Evolutionary conservation across 1,139 yeast species (phyloP).

Genomic region (Scheffersomyces lignicola): DNA sequence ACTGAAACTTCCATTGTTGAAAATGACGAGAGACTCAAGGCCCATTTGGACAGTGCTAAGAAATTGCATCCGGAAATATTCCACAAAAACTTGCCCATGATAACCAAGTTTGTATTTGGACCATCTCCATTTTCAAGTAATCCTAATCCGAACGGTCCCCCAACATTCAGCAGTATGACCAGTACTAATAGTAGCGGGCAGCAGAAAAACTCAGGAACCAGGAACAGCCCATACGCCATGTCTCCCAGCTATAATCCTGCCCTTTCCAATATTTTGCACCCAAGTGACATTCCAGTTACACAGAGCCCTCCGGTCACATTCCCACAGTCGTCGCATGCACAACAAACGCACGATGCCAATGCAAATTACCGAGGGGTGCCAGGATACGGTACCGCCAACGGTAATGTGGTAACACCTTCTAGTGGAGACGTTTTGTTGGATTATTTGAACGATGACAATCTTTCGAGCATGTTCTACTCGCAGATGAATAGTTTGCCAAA

Average conservation of each 20-base stretch:
- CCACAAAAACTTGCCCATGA: constrained; percentile 10
- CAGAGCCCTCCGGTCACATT: neutral
- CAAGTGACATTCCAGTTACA: constrained; percentile 8
- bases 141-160: constrained; percentile 6
- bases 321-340: constrained; percentile 6
- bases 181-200: constrained; percentile 8
- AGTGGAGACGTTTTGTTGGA: constrained; percentile 15
- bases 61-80: constrained; percentile 27
- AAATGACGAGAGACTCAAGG: constrained; percentile 14
- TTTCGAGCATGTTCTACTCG: constrained; percentile 16
- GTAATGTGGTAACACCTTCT: constrained; percentile 9
- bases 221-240: constrained; percentile 7
- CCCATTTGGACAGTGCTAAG: constrained; percentile 24
- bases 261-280: constrained; percentile 24
- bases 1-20: constrained; percentile 10
- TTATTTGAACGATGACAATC: constrained; percentile 18
- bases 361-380: constrained; percentile 1
- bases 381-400: neutral
- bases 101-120: constrained; percentile 13
- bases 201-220: constrained; percentile 12
- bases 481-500: constrained; percentile 32
- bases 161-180: constrained; percentile 2
- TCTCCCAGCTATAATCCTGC: constrained; percentile 26
- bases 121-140: constrained; percentile 15
- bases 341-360: neutral